Percentiles rank a stretch among this genome's conserved stretches.
These are phyloP conservation scores for Pseudogymnoascus sp. DNA, from an alignment of 2,329 filamentous ascomycete species.

Conservation along the genomic window DNA sequence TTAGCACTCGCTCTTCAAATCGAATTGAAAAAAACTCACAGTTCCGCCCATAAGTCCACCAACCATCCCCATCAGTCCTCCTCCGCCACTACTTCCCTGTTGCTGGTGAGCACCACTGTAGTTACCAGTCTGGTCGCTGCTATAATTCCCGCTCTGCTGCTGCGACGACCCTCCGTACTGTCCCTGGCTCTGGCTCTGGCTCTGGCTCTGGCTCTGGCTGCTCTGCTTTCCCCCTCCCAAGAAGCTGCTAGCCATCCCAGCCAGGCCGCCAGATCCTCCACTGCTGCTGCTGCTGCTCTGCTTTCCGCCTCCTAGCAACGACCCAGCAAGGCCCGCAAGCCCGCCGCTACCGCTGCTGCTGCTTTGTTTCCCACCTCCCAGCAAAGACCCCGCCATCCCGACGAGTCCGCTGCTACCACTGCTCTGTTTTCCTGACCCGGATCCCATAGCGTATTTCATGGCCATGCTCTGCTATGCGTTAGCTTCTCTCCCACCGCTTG, in stretches of 20 bases:
- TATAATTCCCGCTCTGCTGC: slow-evolving; percentile 39
- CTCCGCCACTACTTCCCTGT: neutral
- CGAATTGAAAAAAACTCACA: slow-evolving; percentile 23
- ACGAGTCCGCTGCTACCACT: slow-evolving; percentile 25
- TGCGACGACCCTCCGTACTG: slow-evolving; percentile 57
- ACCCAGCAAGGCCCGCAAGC: slow-evolving; percentile 42
- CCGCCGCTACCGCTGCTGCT: slow-evolving; percentile 33
- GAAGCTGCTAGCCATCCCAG: slow-evolving; percentile 43
- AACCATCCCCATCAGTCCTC: slow-evolving; percentile 27
- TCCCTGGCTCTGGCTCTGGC: slow-evolving; percentile 33
- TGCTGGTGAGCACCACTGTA: slow-evolving; percentile 6
- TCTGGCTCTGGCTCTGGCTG: slow-evolving; percentile 31
- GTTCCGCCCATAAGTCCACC: slow-evolving; percentile 29
- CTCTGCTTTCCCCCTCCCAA: slow-evolving; percentile 36
- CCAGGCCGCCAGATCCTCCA: neutral
- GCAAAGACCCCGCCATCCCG: slow-evolving; percentile 19
- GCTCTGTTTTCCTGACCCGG: slow-evolving; percentile 27
- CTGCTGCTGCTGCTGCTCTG: slow-evolving; percentile 15
- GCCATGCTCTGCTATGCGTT: slow-evolving; percentile 19
- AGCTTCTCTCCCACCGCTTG: slow-evolving; percentile 14
- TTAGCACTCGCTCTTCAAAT: neutral
- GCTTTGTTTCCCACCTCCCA: slow-evolving; percentile 20
- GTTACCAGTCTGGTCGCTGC: neutral
- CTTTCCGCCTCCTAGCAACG: slow-evolving; percentile 47
- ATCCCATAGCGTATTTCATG: slow-evolving; percentile 27